Percentiles rank a stretch among this genome's conserved stretches.
Evolutionary conservation across 495 filamentous ascomycete species (phyloP).

Genomic region (Trichoderma orchidacearum): DNA sequence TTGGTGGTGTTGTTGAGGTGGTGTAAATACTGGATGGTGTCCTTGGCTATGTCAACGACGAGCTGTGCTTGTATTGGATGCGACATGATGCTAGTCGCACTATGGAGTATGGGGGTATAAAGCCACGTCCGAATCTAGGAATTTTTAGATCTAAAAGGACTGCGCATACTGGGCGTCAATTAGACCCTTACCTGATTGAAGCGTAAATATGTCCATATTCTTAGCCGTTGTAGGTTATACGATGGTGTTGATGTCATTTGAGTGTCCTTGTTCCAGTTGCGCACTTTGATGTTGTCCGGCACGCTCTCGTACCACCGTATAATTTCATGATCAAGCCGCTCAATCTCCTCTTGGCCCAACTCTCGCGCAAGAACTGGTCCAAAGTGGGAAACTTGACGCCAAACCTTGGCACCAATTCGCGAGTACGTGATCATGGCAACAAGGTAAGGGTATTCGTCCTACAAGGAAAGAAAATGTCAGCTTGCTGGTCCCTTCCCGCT

Average conservation of each 20-base stretch:
- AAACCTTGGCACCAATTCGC: conserved; percentile 64
- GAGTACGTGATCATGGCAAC: conserved; percentile 69
- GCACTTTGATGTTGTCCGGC: conserved; percentile 20
- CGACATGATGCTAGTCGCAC: conserved; percentile 58
- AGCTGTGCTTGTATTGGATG: conserved; percentile 54
- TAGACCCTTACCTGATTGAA: conserved; percentile 57
- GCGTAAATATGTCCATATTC: conserved; percentile 50
- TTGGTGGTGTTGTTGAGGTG: conserved; percentile 67
- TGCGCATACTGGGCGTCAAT: too few relatives aligned
- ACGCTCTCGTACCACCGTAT: conserved; percentile 56
- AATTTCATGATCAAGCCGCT: conserved; percentile 62
- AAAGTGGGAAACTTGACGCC: conserved; percentile 51
- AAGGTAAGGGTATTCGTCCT: conserved; percentile 61
- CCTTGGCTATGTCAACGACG: conserved; percentile 64
- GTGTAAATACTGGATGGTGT: conserved; percentile 63
- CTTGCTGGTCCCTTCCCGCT: background rate
- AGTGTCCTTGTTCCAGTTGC: conserved; percentile 6
- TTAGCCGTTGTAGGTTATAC: conserved; percentile 43
- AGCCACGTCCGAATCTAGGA: conserved; percentile 60
- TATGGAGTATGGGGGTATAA: conserved; percentile 70
- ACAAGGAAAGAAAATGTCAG: conserved; percentile 5
- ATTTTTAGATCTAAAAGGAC: too few relatives aligned
- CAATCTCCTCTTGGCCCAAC: conserved; percentile 49
- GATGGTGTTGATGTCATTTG: conserved; percentile 10
- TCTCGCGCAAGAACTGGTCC: conserved; percentile 34